Evolutionary conservation across 2,329 filamentous ascomycete genomes (phyloP).

Genomic region (Allantophomopsis cytisporea): DNA sequence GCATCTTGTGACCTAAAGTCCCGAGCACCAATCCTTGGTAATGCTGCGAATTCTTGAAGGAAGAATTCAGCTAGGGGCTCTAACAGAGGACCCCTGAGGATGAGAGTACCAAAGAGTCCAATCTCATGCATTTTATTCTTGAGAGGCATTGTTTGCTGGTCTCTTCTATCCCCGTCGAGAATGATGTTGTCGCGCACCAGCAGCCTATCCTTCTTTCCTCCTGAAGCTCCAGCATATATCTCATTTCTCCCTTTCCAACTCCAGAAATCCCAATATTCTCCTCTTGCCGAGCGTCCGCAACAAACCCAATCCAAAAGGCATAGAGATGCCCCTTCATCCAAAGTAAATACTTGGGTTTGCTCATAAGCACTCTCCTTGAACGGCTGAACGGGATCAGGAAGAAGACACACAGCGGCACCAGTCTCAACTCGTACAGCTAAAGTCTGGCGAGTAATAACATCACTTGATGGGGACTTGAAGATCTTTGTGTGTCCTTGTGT

Average conservation of each 20-base stretch:
- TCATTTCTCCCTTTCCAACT: constrained; percentile 80
- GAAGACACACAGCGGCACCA: constrained; percentile 43
- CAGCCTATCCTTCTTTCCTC: constrained; percentile 37
- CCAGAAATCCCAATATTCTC: constrained; percentile 77
- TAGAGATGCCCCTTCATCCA: constrained; percentile 43
- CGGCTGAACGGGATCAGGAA: constrained; percentile 89
- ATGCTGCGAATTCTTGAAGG: constrained; percentile 59
- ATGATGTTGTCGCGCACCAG: constrained; percentile 78
- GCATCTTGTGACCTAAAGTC: constrained; percentile 53
- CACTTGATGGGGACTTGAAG: constrained; percentile 59
- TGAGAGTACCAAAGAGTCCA: constrained; percentile 71
- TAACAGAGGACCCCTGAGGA: constrained; percentile 64
- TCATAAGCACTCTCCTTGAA: constrained; percentile 75
- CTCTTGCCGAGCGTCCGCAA: constrained; percentile 70
- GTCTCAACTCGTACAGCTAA: constrained; percentile 35
- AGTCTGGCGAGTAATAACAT: constrained; percentile 42
- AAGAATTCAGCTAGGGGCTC: constrained; percentile 58
- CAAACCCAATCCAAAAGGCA: constrained; percentile 92
- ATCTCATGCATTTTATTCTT: constrained; percentile 58
- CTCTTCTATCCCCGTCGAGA: constrained; percentile 42
- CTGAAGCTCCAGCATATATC: constrained; percentile 43
- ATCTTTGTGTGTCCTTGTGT: constrained; percentile 86
- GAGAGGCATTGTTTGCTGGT: constrained; percentile 23
- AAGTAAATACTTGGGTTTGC: constrained; percentile 67
- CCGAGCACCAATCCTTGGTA: constrained; percentile 71